Evolutionary conservation across 2,329 filamentous ascomycete genomes (phyloP), one percentile per base, ranked within the genome.

Genomic region (Pseudogymnoascus sp.): DNA sequence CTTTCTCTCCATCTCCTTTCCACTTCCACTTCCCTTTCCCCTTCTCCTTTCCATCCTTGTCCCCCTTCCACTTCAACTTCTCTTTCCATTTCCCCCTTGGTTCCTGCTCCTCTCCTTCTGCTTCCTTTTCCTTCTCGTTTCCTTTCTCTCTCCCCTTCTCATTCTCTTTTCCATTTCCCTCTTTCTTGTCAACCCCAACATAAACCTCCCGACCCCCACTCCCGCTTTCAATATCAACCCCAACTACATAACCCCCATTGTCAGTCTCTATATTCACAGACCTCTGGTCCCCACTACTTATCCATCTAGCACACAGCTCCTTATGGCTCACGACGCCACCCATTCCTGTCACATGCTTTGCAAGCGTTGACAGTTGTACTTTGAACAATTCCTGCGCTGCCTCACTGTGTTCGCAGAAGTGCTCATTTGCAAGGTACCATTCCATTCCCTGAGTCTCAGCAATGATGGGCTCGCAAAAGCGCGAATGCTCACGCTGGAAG

Each of bases 401-500:
- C 57, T 58, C 12, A 5, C 33, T 37, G 14, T 58, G 33, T 16
- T 36, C 18, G 12, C 57, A 58, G 22, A 58, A 58, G n/a, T 58
- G 33, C 57, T 12, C n/a, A 33, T 58, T 58, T 11, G 57, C 57
- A 3, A 37, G 22, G 30, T 58, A 58, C 57, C 57, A 58, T 20
- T 36, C 33, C 57, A 58, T 58, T 37, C 36, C 33, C 18, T 38
- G 20, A 2, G 57, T 58, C 33, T 58, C 57, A 11, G 18, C 18
- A 11, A 37, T 39, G 6, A 58, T 58, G 11, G 33, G 33, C 33
- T 36, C 33, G 18, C 57, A 58, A 22, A 58, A 58, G 2, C 22
- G 57, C 12, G 33, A 37, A 12, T 58, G 33, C 57, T 58, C 57
- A 14, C 57, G 33, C 33, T 58, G 57, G 47, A 54, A 54, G 47